phyloP scores from a whole-genome alignment of 148 eudicot genomes.

The Vaccinium vitisidaea region DNA sequence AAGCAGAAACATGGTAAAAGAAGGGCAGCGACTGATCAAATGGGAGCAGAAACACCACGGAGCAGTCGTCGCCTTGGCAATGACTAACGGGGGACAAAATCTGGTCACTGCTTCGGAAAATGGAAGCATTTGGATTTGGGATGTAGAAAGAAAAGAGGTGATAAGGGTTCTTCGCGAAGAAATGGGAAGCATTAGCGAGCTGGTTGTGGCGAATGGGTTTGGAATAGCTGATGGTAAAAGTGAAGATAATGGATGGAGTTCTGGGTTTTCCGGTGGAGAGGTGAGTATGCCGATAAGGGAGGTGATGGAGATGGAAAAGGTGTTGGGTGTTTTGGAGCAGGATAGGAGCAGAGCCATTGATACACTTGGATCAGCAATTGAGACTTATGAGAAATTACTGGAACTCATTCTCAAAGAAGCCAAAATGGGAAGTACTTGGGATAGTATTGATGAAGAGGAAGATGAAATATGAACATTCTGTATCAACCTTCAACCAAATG shows the following conservation, averaged over 20 bases:
- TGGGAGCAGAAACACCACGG: conserved; percentile 15
- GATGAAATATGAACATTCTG: neutral
- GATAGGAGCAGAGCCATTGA: conserved; percentile 19
- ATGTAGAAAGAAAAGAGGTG: neutral
- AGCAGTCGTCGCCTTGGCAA: conserved; percentile 10
- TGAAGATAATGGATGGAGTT: neutral
- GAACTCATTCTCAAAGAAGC: conserved; percentile 25
- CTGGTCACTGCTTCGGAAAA: conserved; percentile 22
- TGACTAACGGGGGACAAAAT: conserved; percentile 4
- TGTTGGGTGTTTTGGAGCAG: conserved; percentile 9
- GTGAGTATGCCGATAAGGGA: conserved; percentile 10
- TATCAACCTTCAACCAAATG: neutral
- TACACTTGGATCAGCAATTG: conserved; percentile 23
- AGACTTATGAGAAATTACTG: conserved; percentile 18
- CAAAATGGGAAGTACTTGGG: neutral
- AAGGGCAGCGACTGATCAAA: neutral
- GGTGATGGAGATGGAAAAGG: conserved; percentile 13
- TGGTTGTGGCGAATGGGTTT: conserved; percentile 13
- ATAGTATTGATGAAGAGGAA: neutral
- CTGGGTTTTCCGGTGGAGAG: neutral
- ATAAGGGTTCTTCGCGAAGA: neutral
- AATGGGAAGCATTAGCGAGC: conserved; percentile 16
- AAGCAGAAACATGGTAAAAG: neutral
- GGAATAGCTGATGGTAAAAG: neutral
- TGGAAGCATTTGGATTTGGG: conserved; percentile 25